Conservation (phyloP, 208 protist species). For the Trypanosoma conorhini region DNA sequence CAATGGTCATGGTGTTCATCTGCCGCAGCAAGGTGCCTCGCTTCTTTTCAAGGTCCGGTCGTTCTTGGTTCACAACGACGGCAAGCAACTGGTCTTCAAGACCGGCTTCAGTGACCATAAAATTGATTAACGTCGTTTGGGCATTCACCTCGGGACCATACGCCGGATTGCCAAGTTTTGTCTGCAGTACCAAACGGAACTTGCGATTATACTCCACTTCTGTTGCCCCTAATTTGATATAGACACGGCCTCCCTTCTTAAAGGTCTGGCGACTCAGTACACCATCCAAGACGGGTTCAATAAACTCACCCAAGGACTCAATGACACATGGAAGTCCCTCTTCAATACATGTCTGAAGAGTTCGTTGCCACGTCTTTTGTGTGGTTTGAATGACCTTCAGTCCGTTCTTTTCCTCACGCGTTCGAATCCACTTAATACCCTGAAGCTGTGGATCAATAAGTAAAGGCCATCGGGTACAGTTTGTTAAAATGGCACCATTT, state of each 20-base stretch:
- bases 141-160: conserved; percentile 99
- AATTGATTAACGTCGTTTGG: conserved; percentile 99
- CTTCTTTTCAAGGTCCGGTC: conserved; percentile 97
- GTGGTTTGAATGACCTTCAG: conserved; percentile 93
- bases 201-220: conserved; percentile 96
- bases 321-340: conserved; percentile 94
- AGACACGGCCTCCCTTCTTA: conserved; percentile 89
- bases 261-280: conserved; percentile 96
- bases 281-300: conserved; percentile 98
- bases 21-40: conserved; percentile 93
- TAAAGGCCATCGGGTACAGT: conserved; percentile 97
- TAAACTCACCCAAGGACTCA: conserved; percentile 96
- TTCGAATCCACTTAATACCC: conserved; percentile 97
- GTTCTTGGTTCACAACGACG: conserved; percentile 97
- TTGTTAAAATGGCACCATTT: conserved; percentile 97
- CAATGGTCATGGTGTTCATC: conserved; percentile 99
- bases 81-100: conserved; percentile 99
- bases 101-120: conserved; percentile 98
- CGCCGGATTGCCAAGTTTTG: conserved; percentile 98
- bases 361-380: conserved; percentile 90
- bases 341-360: conserved; percentile 93
- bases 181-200: conserved; percentile 98
- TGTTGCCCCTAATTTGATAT: conserved; percentile 97
- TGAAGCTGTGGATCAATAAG: conserved; percentile 99
- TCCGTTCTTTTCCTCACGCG: conserved; percentile 94